These are phyloP conservation scores for Stevia rebaudiana DNA, from an alignment of 140 eudicot genomes.

Conservation along the genomic window DNA sequence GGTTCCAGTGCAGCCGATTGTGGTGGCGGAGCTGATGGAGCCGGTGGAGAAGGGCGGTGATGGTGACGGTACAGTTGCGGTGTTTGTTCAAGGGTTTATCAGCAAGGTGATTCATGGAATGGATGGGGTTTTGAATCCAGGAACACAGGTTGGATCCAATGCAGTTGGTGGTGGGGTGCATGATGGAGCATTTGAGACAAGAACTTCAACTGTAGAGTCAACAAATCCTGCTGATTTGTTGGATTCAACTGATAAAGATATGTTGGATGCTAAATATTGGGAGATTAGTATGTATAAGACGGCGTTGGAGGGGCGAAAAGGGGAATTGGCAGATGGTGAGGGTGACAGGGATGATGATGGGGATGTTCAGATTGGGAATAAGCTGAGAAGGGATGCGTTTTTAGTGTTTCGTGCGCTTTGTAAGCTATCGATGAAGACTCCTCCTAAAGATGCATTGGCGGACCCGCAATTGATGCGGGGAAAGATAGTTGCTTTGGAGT, in stretches of 20 bases:
- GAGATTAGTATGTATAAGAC: constrained; percentile 99
- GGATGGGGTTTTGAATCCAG: constrained; percentile 77
- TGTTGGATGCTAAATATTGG: constrained; percentile 99
- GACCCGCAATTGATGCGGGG: constrained; percentile 95
- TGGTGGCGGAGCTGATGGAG: constrained; percentile 94
- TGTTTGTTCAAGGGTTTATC: constrained; percentile 91
- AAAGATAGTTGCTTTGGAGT: constrained; percentile 92
- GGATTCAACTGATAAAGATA: constrained; percentile 98
- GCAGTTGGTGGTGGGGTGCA: constrained; percentile 66
- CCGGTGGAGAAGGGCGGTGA: constrained; percentile 65
- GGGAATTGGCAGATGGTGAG: constrained; percentile 93
- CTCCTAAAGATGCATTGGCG: constrained; percentile 80
- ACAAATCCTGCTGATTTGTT: constrained; percentile 96
- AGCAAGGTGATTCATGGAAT: constrained; percentile 88
- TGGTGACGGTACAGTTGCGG: constrained; percentile 54
- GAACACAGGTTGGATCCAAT: constrained; percentile 33
- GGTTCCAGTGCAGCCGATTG: constrained; percentile 88
- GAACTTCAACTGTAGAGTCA: constrained; percentile 76
- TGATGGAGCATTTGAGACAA: constrained; percentile 95
- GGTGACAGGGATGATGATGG: constrained; percentile 83
- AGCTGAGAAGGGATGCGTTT: constrained; percentile 92
- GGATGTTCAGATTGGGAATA: constrained; percentile 98
- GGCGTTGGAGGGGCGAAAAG: constrained; percentile 95
- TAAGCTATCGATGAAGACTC: constrained; percentile 95
- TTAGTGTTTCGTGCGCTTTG: constrained; percentile 94